These are phyloP conservation scores for Apiotrichum brassicae DNA, from an alignment of 1,284 basidiomycete species.

Conservation along the genomic window DNA sequence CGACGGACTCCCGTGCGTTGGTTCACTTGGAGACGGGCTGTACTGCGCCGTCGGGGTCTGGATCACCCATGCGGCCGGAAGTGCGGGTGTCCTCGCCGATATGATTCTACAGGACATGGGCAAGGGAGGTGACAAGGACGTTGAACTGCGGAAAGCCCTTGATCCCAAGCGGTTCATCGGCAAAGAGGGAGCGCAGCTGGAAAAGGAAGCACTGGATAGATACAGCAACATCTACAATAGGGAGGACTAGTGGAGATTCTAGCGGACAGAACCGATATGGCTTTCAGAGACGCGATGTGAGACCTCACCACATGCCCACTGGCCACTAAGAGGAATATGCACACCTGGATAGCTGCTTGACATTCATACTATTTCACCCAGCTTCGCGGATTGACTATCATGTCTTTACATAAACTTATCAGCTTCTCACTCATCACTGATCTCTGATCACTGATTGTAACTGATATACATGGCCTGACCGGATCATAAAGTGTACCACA, in stretches of 20 bases:
- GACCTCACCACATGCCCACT: too few species aligned
- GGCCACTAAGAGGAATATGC: too few species aligned
- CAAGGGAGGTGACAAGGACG: neutral
- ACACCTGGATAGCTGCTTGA: too few species aligned
- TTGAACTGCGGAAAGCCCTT: conserved; percentile 13
- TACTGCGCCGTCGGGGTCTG: conserved; percentile 23
- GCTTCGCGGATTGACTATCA: too few species aligned
- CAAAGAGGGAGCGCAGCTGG: neutral
- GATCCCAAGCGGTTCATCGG: conserved; percentile 33
- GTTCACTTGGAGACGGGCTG: conserved; percentile 16
- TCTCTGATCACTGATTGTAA: too few species aligned
- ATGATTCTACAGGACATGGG: conserved; percentile 12
- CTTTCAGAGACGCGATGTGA: too few species aligned
- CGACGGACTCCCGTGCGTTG: conserved; percentile 25
- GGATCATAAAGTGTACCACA: too few species aligned
- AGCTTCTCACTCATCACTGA: too few species aligned
- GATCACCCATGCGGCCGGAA: conserved; percentile 28
- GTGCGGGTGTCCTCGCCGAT: conserved; percentile 19
- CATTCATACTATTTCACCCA: too few species aligned
- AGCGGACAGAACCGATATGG: too few species aligned
- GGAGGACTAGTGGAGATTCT: neutral
- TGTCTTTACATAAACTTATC: too few species aligned
- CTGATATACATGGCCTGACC: too few species aligned
- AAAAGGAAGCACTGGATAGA: conserved; percentile 13
- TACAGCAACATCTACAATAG: conserved; percentile 31